Base-by-base conservation (phyloP, 768 basidiomycete genomes). In the Leucocoprinus leucothites region DNA sequence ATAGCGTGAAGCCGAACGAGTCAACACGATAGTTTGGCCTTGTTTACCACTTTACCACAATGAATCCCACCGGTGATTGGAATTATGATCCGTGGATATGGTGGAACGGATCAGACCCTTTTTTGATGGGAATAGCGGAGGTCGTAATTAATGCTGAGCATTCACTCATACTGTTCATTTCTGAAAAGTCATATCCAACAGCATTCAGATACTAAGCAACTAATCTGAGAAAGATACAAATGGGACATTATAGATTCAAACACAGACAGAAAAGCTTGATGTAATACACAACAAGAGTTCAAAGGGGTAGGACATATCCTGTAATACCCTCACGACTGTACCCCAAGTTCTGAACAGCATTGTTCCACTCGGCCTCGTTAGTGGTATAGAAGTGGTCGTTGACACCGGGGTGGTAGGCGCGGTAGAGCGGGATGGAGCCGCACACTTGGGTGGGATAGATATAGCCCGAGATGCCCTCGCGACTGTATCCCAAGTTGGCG, bases 341-440 rank as follows among this genome's bases (percentile, higher is more conserved):
- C 14, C 55, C 60, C 36, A 51, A 48, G n/a, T 44, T 34, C 1
- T 24, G 1, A 11, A 28, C 16, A n/a, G 53, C 53, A 31, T 36
- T 47, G 40, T 55, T 19, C 9, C 26, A 22, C 45, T 57, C 53
- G 25, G 41, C 26, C 13, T n/a, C 26, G 26, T 31, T 1, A 24
- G 57, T 53, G 7, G 60, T 61, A 43, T 61, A 61, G 28, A 58
- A 55, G 34, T 61, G 60, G 26, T 58, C 53, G 3, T 3, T 16
- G 9, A 14, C 31, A 2, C n/a, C 18, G 4, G 6, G 22, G 18
- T 48, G 19, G 48, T 45, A 60, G 9, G 48, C 24, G 19, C 59
- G 51, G 45, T 50, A 58, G 9, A 60, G 52, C 11, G 59, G 59
- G 25, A 56, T 34, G 22, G 53, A 36, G 4, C 35, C 24, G n/a